These are phyloP conservation scores for Acanthamoeba castellanii DNA, from an alignment of 208 protist species.

Conservation along the genomic window DNA sequence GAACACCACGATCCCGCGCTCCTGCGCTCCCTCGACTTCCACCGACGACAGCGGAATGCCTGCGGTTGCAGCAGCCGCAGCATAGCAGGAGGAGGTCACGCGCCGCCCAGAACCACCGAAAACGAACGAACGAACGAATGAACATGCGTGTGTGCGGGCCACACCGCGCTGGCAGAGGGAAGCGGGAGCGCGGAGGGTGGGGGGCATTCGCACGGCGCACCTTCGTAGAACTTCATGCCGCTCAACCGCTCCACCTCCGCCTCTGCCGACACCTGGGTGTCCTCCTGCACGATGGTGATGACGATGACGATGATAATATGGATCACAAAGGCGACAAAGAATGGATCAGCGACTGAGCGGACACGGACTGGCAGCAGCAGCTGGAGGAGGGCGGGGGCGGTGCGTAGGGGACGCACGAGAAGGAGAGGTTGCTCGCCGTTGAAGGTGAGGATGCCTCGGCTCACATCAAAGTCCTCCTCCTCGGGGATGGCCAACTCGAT, in stretches of 20 bases:
- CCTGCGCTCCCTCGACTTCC: not conserved
- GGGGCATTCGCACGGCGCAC: not conserved
- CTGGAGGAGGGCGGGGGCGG: too few relatives aligned
- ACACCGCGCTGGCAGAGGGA: too few relatives aligned
- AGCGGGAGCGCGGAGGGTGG: too few relatives aligned
- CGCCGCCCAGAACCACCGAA: too few relatives aligned
- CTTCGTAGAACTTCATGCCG: conserved; percentile 26
- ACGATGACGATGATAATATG: not conserved
- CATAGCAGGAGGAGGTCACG: too few relatives aligned
- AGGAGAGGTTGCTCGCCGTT: not conserved
- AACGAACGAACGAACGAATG: too few relatives aligned
- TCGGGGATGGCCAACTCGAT: not conserved
- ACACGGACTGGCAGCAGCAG: too few relatives aligned
- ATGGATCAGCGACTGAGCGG: too few relatives aligned
- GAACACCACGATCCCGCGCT: not conserved
- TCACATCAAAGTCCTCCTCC: not conserved
- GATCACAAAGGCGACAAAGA: not conserved
- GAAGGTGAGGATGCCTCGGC: not conserved
- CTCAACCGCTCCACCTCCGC: not conserved
- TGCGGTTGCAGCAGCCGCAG: not conserved
- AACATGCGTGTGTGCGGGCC: too few relatives aligned
- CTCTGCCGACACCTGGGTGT: not conserved
- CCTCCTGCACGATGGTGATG: not conserved
- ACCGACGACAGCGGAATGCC: not conserved
- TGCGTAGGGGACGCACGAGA: not conserved